Evolutionary conservation across 202 grass and related monocot species (phyloP), one percentile per base, ranked within the genome.

Genomic region (Miscanthus sacchariflorus): DNA sequence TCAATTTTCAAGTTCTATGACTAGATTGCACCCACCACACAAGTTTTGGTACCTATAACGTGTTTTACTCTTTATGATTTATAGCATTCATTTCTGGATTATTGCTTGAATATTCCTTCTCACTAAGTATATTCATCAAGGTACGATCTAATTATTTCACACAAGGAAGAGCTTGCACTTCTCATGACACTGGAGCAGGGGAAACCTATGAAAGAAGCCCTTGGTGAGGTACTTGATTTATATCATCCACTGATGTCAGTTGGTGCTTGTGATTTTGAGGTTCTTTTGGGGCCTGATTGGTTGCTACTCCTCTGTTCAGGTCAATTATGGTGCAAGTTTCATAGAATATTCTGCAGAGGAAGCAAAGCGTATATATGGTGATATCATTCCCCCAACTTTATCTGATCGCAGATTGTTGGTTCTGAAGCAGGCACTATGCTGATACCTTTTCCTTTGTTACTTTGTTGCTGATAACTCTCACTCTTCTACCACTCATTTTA

Each of bases 311-410:
- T 74, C 50, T 83, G 45, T 91, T 72, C 79, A 99, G 96, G 94
- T 99, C 61, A 88, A 79, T 72, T 99, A 99, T 92, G 96, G 96
- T 61, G 96, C 96, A 88, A 91, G 83, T 74, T 99, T 99, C 74
- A 89, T 99, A 82, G 96, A 99, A 82, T 96, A 89, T 93, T 99
- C 92, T 89, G 87, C 94, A 19, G 96, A 99, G 91, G 96, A 99
- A 90, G 96, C 92, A 89, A 99, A 99, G 81, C 94, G 96, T 68
- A 90, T 99, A 79, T 96, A 95, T 78, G 96, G 96, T 89, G 96
- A 99, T 77, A 96, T 99, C 70, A 99, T 99, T 81, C 92, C 96
- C 14, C 76, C 92, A 77, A 83, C 94, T 76, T 79, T 95, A 61
- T 23, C 91, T 80, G 96, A 99, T 78, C 96, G 96, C 24, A 92